A percentile compares a stretch with the other conserved stretches of the same genome.
phyloP scores from a whole-genome alignment of 2,329 filamentous ascomycete genomes.

The Hypoxylon sp. region DNA sequence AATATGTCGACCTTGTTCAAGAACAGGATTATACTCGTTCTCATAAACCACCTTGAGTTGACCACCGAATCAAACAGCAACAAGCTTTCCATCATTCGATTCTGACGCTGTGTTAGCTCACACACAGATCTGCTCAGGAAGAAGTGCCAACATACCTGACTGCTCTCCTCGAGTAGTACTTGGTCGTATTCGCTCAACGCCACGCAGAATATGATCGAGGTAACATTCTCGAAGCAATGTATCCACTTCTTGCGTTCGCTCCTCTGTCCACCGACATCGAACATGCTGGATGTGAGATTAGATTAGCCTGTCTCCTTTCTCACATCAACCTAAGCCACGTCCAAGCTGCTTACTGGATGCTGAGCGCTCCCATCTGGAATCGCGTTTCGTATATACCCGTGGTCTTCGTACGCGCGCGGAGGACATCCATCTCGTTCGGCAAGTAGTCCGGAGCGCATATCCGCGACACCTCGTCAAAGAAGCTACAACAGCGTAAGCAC shows the following conservation, averaged over 20 bases:
- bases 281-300: conserved; percentile 78
- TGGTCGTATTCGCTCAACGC: conserved; percentile 98
- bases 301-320: conserved; percentile 36
- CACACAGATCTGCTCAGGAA: background rate
- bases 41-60: conserved; percentile 99
- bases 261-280: conserved; percentile 95
- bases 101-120: conserved; percentile 60
- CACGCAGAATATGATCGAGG: conserved; percentile 99
- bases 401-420: conserved; percentile 95
- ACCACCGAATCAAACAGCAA: conserved; percentile 98
- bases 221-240: conserved; percentile 99
- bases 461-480: conserved; percentile 90
- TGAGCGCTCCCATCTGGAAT: conserved; percentile 98
- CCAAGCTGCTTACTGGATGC: conserved; percentile 81
- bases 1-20: conserved; percentile 99
- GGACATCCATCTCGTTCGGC: conserved; percentile 91
- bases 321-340: background rate
- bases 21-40: conserved; percentile 98
- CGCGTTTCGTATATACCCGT: conserved; percentile 99
- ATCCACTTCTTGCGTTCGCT: conserved; percentile 99
- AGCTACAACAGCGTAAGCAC: conserved; percentile 63
- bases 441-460: conserved; percentile 88
- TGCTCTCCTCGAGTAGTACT: conserved; percentile 94
- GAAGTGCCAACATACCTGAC: conserved; percentile 71
- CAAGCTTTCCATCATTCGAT: conserved; percentile 99